Evolutionary conservation across 768 basidiomycete genomes (phyloP).

Genomic region (Hericium rajendrae): DNA sequence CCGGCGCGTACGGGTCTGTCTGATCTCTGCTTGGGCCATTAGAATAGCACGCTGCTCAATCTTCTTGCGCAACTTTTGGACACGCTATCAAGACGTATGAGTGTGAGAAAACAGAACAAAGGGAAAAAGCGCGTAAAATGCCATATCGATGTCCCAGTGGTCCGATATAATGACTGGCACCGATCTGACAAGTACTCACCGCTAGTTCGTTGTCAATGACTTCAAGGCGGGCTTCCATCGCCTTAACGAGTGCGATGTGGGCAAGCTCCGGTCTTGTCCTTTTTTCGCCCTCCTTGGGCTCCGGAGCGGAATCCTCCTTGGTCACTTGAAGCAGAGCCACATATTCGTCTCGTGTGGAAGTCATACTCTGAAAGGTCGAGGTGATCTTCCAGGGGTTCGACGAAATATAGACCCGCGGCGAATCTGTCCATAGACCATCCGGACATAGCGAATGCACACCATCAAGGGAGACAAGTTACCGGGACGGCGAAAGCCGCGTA

Average conservation of each 20-base stretch:
- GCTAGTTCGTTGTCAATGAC: conserved; percentile 58
- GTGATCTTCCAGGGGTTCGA: conserved; percentile 89
- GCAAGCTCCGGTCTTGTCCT: conserved; percentile 45
- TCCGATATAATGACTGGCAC: conserved; percentile 1
- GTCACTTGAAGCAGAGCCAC: conserved; percentile 50
- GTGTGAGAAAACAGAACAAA: conserved; percentile 6
- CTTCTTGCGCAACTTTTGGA: conserved; percentile 60
- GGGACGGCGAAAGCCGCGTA: conserved; percentile 28
- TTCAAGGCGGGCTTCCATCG: conserved; percentile 55
- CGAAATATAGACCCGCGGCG: conserved; percentile 74
- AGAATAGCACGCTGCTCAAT: conserved; percentile 56
- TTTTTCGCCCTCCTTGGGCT: conserved; percentile 38
- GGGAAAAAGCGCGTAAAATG: conserved; percentile 4
- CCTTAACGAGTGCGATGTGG: conserved; percentile 52
- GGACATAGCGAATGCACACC: conserved; percentile 10
- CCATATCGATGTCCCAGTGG: not conserved
- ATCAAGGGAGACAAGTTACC: conserved; percentile 17
- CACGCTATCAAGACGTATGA: conserved; percentile 37
- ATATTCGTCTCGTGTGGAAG: conserved; percentile 70
- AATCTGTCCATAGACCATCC: conserved; percentile 39
- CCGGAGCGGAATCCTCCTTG: conserved; percentile 38
- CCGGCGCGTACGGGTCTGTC: conserved; percentile 71
- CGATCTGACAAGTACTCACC: conserved; percentile 38
- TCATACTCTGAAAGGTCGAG: conserved; percentile 62
- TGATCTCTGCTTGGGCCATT: conserved; percentile 66